phyloP scores from a whole-genome alignment of 257 asterid genomes.

The Ophiorrhiza pumila region DNA sequence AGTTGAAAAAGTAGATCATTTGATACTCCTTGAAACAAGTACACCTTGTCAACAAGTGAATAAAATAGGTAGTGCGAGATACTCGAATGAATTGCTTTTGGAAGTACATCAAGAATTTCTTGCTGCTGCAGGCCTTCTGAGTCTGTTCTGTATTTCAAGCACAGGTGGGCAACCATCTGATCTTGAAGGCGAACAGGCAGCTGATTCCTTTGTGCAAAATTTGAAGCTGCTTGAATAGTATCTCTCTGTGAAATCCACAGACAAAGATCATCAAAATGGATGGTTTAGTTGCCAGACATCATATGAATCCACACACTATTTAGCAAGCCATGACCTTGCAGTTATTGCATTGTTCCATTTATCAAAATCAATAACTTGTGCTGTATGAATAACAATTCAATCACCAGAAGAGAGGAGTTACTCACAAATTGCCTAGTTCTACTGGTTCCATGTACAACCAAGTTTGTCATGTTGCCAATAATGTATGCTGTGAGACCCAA shows the following conservation, averaged over 20 bases:
- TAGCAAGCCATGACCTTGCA: neutral
- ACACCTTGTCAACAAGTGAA: conserved; percentile 59
- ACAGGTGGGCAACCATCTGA: conserved; percentile 81
- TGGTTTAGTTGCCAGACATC: neutral
- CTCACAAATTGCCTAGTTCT: conserved; percentile 75
- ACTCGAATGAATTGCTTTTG: conserved; percentile 77
- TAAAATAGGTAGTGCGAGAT: conserved; percentile 64
- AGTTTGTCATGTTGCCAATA: conserved; percentile 85
- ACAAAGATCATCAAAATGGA: neutral
- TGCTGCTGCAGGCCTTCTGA: conserved; percentile 89
- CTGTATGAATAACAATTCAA: too few species aligned
- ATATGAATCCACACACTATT: neutral
- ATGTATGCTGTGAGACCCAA: conserved; percentile 69
- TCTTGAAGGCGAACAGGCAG: conserved; percentile 66
- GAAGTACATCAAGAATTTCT: conserved; percentile 71
- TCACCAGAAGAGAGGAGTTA: conserved; percentile 19
- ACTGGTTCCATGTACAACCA: conserved; percentile 77
- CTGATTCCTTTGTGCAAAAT: conserved; percentile 68
- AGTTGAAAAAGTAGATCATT: conserved; percentile 81
- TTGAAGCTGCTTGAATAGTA: conserved; percentile 63
- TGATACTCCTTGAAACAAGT: conserved; percentile 73
- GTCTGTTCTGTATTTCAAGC: conserved; percentile 71
- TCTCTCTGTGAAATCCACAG: conserved; percentile 53
- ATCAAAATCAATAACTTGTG: neutral
- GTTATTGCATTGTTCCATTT: neutral